Evolutionary conservation across 1,284 basidiomycete genomes (phyloP), one percentile per base, ranked within the genome.

Genomic region (Malassezia cuniculi): DNA sequence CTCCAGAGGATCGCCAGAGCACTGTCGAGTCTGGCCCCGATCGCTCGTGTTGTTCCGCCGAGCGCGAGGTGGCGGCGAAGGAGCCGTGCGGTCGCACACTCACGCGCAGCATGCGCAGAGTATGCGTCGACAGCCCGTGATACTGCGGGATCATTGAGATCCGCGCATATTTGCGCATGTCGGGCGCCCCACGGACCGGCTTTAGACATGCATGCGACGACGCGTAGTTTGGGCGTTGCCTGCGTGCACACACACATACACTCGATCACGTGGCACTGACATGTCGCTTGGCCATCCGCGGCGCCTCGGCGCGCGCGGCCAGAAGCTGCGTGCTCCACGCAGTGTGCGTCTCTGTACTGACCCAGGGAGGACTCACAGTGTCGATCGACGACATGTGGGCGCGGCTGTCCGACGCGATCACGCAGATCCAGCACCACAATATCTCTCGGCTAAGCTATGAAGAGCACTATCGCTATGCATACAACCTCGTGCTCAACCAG

Each of bases 351-450:
- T 5, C 14, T 6, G 19, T 9, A 22, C 34, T 27, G 6, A 25
- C 32, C 18, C 35, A 62, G 60, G 43, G 50, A 22, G 63, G 63
- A 18, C 53, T 57, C 21, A 49, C 56, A 5, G 31, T 64, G 28
- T 47, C 57, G 0, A 41, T 53, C 30, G 52, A 60, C 14, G 60
- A 64, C 14, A 60, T 62, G 57, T 87, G 85, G 83, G 61, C 73
- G 15, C 75, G 77, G 50, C 72, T 93, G 11, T 75, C 80, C 14
- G 72, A 73, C 40, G 94, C 94, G 52, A 89, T 99, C 55, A 76
- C 78, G 42, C 85, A 94, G 72, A 97, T 99, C 41, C 85, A 93
- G 68, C 82, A 85, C 55, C 85, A 93, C 70, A 85, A 93, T 69
- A 85, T 86, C 6, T 79, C 79, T 40, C 81, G 80, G 60, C 77